Conservation (phyloP, 176 grass and related monocot genomes). For the Musa acuminata region DNA sequence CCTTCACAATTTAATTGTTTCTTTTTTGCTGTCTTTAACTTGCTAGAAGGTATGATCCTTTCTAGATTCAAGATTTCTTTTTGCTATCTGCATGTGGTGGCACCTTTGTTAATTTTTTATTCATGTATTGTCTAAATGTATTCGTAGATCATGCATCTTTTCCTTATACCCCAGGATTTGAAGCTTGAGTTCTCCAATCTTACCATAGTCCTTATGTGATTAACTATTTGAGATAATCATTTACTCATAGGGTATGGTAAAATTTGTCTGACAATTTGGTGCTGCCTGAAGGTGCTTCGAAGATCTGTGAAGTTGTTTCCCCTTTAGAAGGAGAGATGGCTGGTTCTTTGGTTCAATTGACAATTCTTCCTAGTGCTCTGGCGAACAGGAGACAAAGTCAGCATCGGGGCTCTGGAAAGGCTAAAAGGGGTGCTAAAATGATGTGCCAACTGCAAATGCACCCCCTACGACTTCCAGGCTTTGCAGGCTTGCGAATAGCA, state of each 20-base stretch:
- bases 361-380: constrained; percentile 27
- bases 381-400: constrained; percentile 26
- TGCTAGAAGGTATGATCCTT: too few species aligned
- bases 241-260: not conserved
- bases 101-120: too few species aligned
- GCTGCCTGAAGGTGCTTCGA: not conserved
- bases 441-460: constrained; percentile 31
- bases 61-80: too few species aligned
- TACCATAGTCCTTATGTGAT: not conserved
- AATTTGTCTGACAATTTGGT: not conserved
- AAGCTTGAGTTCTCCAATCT: not conserved
- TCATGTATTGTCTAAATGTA: too few species aligned
- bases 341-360: constrained; percentile 66
- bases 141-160: too few species aligned
- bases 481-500: constrained; percentile 47
- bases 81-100: too few species aligned
- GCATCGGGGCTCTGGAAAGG: constrained; percentile 22
- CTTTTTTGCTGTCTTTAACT: too few species aligned
- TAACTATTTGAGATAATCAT: not conserved
- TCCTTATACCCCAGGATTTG: too few species aligned
- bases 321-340: constrained; percentile 34
- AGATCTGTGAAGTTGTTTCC: not conserved
- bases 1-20: too few species aligned
- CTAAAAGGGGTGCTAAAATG: constrained; percentile 33
- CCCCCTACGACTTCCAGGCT: constrained; percentile 39